Percentiles rank a stretch among this genome's conserved stretches.
phyloP scores from a whole-genome alignment of 176 grass and related monocot genomes.

The Canna indica region DNA sequence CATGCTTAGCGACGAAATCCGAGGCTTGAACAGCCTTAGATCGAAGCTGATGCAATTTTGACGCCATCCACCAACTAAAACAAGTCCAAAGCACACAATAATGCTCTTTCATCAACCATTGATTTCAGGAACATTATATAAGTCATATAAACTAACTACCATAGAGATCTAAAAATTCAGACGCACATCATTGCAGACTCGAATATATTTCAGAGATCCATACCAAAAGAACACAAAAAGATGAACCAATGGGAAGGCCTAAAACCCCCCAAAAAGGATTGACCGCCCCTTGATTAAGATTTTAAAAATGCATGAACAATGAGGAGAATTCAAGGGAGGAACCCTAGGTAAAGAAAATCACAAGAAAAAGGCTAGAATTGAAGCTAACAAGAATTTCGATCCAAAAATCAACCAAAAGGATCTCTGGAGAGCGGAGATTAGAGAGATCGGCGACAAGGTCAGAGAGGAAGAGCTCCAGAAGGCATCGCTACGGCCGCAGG shows the following conservation, averaged over 20 bases:
- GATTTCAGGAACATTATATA: no score
- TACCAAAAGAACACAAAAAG: neutral
- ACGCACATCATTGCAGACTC: neutral
- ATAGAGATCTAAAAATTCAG: neutral
- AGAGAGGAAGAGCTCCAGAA: neutral
- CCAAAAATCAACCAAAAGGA: no score
- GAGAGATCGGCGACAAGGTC: neutral
- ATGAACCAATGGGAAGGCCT: neutral
- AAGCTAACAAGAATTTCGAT: no score
- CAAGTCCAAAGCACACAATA: conserved; percentile 1
- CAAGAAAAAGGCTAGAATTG: no score
- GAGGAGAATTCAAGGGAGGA: neutral
- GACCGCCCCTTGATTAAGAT: neutral
- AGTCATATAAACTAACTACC: neutral
- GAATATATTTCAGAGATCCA: neutral
- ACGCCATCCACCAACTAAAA: conserved; percentile 46
- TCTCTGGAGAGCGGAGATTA: no score
- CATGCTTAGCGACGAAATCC: conserved; percentile 50
- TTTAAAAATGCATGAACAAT: neutral
- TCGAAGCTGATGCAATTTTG: conserved; percentile 60
- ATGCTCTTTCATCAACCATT: neutral
- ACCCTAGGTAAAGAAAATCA: no score
- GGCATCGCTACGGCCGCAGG: no score
- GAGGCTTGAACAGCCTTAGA: conserved; percentile 48
- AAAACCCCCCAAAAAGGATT: neutral